Evolutionary conservation across 225 moss, liverwort and hornwort genomes (phyloP), one percentile per base, ranked within the genome.

Genomic region (Bryoerythrophyllum caledonicum): DNA sequence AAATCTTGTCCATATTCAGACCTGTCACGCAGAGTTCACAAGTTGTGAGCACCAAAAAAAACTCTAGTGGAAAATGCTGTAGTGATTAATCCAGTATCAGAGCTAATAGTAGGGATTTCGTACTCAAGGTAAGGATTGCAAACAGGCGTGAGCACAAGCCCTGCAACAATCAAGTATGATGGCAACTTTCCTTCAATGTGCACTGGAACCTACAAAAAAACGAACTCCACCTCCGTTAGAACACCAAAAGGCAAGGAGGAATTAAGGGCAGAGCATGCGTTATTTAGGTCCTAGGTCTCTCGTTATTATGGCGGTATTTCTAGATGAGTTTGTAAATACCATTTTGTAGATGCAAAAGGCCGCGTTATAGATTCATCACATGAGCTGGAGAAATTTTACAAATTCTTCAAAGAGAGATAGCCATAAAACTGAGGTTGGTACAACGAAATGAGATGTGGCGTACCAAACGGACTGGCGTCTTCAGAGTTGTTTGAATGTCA

Each of bases 81-180:
- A 60, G 57, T 16, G 17, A 16, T 16, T 17, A 48, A 16, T 49
- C 28, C 5, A 32, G 28, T 63, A 71, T 60, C 53, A 25, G 41
- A 46, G 28, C 35, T 66, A 35, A 17, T 56, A 52, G 65, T 35
- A 52, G 76, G 76, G 79, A 70, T 16, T 38, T 83, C 97, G 76
- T 91, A 99, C 97, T 99, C 97, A 57, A 99, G 86, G 71, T 93
- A 99, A 75, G 97, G 97, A 82, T 99, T 93, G 83, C 93, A 95
- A 77, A 99, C 90, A 78, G 94, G 90, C 30, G 95, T 99, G 81
- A 99, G 93, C 70, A 99, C 97, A 60, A 99, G 85, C 71, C 97
- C 95, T 24, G 95, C 95, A 52, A 99, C 97, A 74, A 99, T 99
- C 63, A 94, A 80, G 82, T 95, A 99, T 24, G 97, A 99, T 16